Base-by-base conservation (phyloP, 257 asterid genomes). In the Nicotiana obtusifolia region DNA sequence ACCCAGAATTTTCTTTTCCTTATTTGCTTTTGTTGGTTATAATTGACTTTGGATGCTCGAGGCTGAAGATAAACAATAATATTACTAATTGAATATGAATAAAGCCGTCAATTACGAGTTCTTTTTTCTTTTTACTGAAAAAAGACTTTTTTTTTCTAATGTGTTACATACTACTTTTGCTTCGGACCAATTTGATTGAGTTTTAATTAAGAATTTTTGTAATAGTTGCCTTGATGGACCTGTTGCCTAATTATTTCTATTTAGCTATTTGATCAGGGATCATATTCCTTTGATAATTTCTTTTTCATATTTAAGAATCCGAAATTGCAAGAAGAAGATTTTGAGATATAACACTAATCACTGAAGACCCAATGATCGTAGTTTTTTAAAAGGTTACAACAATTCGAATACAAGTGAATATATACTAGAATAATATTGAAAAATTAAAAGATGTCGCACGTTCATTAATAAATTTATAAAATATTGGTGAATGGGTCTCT, bases 31-130 rank as follows among this genome's bases (percentile, higher is more conserved):
- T 31, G 15, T 30, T 65, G 75, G 24, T 65, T 47, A 76, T 52
- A 37, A 37, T 66, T 81, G 80, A 84, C 84, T 76, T 84, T 76
- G 82, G 77, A 84, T 84, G 44, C 87, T 84, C 76, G 59, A 31
- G 56, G 67, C 13, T 54, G 22, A 78, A 54, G 5, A 57, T 20
- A 10, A 17, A 69, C 59, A 78, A 54, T n/a, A 13, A 20, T 22
- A 11, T 31, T 57, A 77, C 5, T 56, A 16, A 77, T 24, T 57
- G 35, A 31, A 64, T 64, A 10, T 24, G 24, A n/a, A 5, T 41
- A 84, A 81, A 84, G 84, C 82, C 87, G 47, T 66, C 57, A 56
- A 76, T 84, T 76, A 44, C 84, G 87, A 76, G 16, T 8, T 28
- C 71, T 22, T 24, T 49, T 62, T 52, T 3, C 49, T 41, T 41